These are phyloP conservation scores for Entonaema liquescens DNA, from an alignment of 495 filamentous ascomycete genomes.

Conservation along the genomic window DNA sequence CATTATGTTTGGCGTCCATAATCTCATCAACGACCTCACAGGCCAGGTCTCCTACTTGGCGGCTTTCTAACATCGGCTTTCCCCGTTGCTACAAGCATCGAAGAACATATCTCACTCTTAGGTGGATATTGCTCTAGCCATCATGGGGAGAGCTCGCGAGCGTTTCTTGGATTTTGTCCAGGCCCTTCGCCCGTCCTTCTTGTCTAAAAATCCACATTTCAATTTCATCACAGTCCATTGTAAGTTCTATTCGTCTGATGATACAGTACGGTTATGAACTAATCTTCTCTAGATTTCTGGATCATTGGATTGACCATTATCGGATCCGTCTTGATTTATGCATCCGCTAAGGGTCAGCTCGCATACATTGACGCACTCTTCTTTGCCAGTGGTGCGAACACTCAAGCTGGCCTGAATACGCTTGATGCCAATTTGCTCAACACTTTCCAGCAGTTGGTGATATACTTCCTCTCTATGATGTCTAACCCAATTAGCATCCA, in stretches of 20 bases:
- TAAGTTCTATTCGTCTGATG: slow-evolving; percentile 48
- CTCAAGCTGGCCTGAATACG: slow-evolving; percentile 92
- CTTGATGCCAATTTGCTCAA: slow-evolving; percentile 77
- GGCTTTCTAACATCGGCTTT: slow-evolving; percentile 39
- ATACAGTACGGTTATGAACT: background rate
- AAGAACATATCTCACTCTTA: background rate
- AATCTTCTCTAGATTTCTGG: slow-evolving; percentile 69
- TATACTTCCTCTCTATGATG: slow-evolving; percentile 76
- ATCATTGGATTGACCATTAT: slow-evolving; percentile 74
- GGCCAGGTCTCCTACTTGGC: slow-evolving; percentile 39
- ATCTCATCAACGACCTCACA: slow-evolving; percentile 40
- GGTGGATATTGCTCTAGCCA: slow-evolving; percentile 17
- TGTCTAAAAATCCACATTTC: slow-evolving; percentile 67
- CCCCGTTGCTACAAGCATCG: slow-evolving; percentile 6
- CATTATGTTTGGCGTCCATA: slow-evolving; percentile 39
- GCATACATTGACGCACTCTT: slow-evolving; percentile 90
- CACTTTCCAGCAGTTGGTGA: slow-evolving; percentile 78
- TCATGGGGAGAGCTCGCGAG: slow-evolving; percentile 33
- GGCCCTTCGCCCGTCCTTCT: slow-evolving; percentile 58
- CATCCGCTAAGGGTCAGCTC: slow-evolving; percentile 61
- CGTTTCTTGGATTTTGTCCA: slow-evolving; percentile 52
- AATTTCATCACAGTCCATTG: slow-evolving; percentile 90
- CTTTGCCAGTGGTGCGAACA: slow-evolving; percentile 79
- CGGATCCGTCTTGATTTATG: slow-evolving; percentile 79
- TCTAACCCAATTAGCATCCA: slow-evolving; percentile 93